Evolutionary conservation across 1,284 basidiomycete species (phyloP).

Genomic region (Cerioporus squamosus): DNA sequence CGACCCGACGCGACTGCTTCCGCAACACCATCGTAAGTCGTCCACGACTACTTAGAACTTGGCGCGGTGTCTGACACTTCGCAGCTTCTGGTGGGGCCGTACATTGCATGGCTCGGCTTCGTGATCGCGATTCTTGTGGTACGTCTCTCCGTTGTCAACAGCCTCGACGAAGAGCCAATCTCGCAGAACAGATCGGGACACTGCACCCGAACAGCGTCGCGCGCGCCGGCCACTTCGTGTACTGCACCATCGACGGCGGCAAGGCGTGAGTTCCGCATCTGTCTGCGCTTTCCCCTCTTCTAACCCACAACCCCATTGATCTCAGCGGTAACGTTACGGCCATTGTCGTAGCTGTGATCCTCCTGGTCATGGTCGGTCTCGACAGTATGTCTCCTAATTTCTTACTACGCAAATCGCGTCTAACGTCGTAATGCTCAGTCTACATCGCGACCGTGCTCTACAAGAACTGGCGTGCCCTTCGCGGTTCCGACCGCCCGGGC

Average conservation of each 20-base stretch:
- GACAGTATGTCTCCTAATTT: conserved; percentile 9
- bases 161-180: background rate
- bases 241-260: conserved; percentile 23
- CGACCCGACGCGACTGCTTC: conserved; percentile 1
- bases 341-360: conserved; percentile 15
- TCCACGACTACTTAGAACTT: background rate
- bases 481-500: conserved; percentile 19
- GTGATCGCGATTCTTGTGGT: conserved; percentile 23
- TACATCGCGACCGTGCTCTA: conserved; percentile 22
- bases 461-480: conserved; percentile 27
- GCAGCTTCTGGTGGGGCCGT: conserved; percentile 23
- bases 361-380: conserved; percentile 18
- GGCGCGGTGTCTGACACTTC: background rate
- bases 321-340: conserved; percentile 22
- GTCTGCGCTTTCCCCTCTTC: background rate
- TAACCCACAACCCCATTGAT: background rate
- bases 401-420: too few species aligned
- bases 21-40: conserved; percentile 14
- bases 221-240: conserved; percentile 21
- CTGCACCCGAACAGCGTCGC: conserved; percentile 11
- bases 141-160: background rate
- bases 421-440: background rate
- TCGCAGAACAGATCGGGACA: conserved; percentile 12
- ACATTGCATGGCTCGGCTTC: conserved; percentile 23
- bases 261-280: conserved; percentile 14